Percentiles rank a stretch among this genome's conserved stretches.
Evolutionary conservation across 2,329 filamentous ascomycete species (phyloP).

Genomic region (Diaporthe vaccinii): DNA sequence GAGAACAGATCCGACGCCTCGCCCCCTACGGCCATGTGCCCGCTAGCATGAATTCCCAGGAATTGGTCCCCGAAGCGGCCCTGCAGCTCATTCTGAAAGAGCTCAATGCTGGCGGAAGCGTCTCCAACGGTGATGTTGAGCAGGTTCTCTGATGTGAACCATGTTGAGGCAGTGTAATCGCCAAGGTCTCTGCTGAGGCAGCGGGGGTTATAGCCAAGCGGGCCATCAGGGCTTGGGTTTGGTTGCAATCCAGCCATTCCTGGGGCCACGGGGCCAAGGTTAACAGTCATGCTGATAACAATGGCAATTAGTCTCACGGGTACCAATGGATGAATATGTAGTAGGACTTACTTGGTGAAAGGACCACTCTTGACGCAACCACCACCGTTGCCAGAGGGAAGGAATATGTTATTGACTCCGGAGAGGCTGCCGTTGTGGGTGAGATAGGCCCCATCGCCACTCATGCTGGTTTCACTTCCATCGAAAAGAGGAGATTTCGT

Average conservation of each 20-base stretch:
- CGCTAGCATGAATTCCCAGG: constrained; percentile 40
- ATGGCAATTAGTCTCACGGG: neutral
- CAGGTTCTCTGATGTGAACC: constrained; percentile 44
- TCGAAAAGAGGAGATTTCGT: constrained; percentile 26
- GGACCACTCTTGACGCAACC: constrained; percentile 33
- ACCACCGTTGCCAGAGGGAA: constrained; percentile 33
- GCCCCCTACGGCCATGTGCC: constrained; percentile 29
- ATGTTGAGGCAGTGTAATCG: constrained; percentile 41
- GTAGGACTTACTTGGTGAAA: constrained; percentile 21
- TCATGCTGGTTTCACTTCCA: constrained; percentile 31
- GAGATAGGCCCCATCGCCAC: constrained; percentile 23
- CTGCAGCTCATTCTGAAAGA: constrained; percentile 50
- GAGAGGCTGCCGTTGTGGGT: constrained; percentile 25
- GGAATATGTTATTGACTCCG: neutral
- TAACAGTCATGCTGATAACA: constrained; percentile 24
- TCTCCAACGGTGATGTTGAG: constrained; percentile 45
- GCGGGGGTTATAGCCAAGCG: constrained; percentile 45
- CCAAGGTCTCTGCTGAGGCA: constrained; percentile 46
- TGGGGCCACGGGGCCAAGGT: constrained; percentile 18
- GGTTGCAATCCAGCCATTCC: neutral
- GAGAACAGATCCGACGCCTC: constrained; percentile 29
- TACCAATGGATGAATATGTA: too few species aligned
- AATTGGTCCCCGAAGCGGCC: constrained; percentile 47
- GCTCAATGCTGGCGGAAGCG: constrained; percentile 40
- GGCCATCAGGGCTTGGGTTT: constrained; percentile 10